Base-by-base conservation (phyloP, 2,329 filamentous ascomycete genomes). In the Neocucurbitaria cava region DNA sequence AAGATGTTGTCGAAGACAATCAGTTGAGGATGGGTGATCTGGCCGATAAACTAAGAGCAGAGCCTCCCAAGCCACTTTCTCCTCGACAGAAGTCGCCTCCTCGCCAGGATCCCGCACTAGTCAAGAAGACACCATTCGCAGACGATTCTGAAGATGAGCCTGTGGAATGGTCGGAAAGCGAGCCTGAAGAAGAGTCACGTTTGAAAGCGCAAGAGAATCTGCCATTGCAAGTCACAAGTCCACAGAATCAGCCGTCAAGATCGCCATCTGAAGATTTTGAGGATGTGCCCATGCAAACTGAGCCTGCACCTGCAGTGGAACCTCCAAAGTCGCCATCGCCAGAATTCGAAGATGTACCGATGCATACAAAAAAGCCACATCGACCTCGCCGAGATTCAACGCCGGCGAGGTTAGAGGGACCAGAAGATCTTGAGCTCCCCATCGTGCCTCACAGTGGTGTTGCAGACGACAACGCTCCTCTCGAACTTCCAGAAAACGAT, bases 81-180 rank as follows among this genome's bases (percentile, higher is more conserved):
- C 50, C 59, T n/a, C 52, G 56, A 3, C 64, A 67, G 38, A 52
- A 51, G 43, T 54, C 58, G 33, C 65, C 63, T 40, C 65, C 64
- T 24, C 40, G 20, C 7, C 70, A 69, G 48, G 63, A 68, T 35
- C 52, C 54, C 26, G 47, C 54, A 5, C 40, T 61, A 15, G 3
- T 54, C 10, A 65, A 56, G 35, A 69, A 64, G 24, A 59, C 33
- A 0, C 66, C 68, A 8, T 66, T 69, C 40, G 55, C 53, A 8
- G 63, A 68, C 39, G 68, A 76, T 17, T 73, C 71, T 1, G 76
- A 77, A 15, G 77, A 78, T 21, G 71, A 78, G 46, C 65, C 59
- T 5, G 62, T 80, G 30, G 81, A 84, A 1, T 85, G 83, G 83
- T 82, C 82, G 3, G 82, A 82, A 31, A 85, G 83, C 58, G 82